Evolutionary conservation across 108 stramenopile genomes (phyloP).

Genomic region (Cyclotella kingstonii): DNA sequence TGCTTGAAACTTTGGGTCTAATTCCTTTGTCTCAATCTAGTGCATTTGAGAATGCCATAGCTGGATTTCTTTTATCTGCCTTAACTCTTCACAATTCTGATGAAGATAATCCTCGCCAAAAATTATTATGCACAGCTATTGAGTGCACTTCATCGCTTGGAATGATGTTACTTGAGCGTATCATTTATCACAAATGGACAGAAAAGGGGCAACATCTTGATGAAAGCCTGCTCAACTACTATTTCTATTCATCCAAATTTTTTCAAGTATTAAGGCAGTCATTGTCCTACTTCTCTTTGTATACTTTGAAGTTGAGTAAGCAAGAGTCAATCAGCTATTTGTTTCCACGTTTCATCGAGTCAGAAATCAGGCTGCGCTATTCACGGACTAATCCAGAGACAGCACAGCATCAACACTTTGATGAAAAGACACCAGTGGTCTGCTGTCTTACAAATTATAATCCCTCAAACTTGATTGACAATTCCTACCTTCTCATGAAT

Average conservation of each 20-base stretch:
- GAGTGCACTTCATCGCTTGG: conserved; percentile 37
- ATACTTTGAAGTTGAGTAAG: conserved; percentile 13
- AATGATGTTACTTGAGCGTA: conserved; percentile 40
- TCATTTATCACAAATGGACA: conserved; percentile 34
- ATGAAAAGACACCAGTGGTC: conserved; percentile 1
- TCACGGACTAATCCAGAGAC: conserved; percentile 1
- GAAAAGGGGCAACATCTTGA: conserved; percentile 22
- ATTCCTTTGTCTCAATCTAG: conserved; percentile 32
- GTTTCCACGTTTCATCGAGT: conserved; percentile 16
- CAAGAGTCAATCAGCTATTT: conserved; percentile 15
- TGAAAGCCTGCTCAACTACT: conserved; percentile 27
- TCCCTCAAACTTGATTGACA: conserved; percentile 44
- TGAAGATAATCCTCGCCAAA: neutral
- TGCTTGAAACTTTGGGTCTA: conserved; percentile 47
- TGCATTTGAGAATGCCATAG: conserved; percentile 53
- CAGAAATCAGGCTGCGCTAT: conserved; percentile 19
- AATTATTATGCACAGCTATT: conserved; percentile 8
- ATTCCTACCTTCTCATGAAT: conserved; percentile 8
- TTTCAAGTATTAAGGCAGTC: conserved; percentile 22
- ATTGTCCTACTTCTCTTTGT: conserved; percentile 15
- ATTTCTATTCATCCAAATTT: conserved; percentile 30
- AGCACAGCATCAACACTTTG: neutral
- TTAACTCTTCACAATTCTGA: neutral
- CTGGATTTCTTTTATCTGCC: conserved; percentile 28
- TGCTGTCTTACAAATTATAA: conserved; percentile 21